Percentiles rank a stretch among this genome's conserved stretches.
These are phyloP conservation scores for Xylaria multiplex DNA, from an alignment of 2,329 filamentous ascomycete genomes.

Conservation along the genomic window DNA sequence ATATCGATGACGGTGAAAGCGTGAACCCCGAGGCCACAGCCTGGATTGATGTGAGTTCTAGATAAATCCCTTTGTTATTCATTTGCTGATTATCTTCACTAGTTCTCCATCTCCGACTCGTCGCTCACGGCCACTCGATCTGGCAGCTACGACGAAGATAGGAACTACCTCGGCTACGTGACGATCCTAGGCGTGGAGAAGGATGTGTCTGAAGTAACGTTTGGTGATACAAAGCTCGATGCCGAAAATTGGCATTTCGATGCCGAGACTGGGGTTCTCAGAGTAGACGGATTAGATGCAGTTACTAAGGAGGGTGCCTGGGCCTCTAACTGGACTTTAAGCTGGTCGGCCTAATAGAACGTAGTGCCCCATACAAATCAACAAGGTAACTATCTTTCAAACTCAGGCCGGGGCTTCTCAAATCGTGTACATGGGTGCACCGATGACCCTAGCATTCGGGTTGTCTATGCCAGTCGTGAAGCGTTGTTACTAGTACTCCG, in stretches of 20 bases:
- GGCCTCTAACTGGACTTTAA: slow-evolving; percentile 65
- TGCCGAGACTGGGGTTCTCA: slow-evolving; percentile 58
- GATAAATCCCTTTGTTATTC: background rate
- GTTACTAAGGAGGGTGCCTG: slow-evolving; percentile 67
- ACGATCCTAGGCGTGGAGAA: slow-evolving; percentile 67
- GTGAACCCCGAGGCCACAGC: slow-evolving; percentile 65
- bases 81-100: background rate
- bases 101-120: slow-evolving; percentile 56
- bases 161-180: slow-evolving; percentile 68
- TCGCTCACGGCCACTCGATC: slow-evolving; percentile 58
- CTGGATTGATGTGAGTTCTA: slow-evolving; percentile 58
- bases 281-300: slow-evolving; percentile 60
- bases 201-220: slow-evolving; percentile 55
- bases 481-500: too few relatives aligned
- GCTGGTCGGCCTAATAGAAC: slow-evolving; percentile 53
- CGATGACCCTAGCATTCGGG: too few relatives aligned
- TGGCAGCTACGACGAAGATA: slow-evolving; percentile 63
- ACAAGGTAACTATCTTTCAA: too few relatives aligned
- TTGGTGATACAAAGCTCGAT: slow-evolving; percentile 61
- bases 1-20: slow-evolving; percentile 80
- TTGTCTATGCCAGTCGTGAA: too few relatives aligned
- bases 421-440: too few relatives aligned
- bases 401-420: too few relatives aligned
- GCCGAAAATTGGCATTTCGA: slow-evolving; percentile 60
- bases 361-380: background rate